Conservation (phyloP, 2,329 filamentous ascomycete genomes). For the Echinosphaeria canescens region DNA sequence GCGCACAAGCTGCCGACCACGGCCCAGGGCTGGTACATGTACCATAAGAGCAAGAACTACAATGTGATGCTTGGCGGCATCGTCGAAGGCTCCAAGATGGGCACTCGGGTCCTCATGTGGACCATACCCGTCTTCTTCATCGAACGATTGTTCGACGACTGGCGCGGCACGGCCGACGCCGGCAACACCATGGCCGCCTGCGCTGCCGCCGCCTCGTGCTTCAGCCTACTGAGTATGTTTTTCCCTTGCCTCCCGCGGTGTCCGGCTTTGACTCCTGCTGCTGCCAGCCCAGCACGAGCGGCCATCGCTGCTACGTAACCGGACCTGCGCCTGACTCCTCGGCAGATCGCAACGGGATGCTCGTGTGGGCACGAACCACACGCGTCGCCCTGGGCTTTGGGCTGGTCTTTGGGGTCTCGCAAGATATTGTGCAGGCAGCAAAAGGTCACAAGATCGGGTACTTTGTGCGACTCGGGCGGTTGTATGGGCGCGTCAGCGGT, state of each 20-base stretch:
- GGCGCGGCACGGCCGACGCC: conserved; percentile 49
- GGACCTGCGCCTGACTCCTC: conserved; percentile 1
- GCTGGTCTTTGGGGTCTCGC: conserved; percentile 56
- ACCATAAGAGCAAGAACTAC: conserved; percentile 97
- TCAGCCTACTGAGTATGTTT: conserved; percentile 78
- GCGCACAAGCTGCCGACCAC: conserved; percentile 77
- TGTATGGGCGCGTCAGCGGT: no score
- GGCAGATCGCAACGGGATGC: conserved; percentile 57
- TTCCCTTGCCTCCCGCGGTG: no score
- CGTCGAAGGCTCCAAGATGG: conserved; percentile 59
- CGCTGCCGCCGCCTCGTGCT: conserved; percentile 63
- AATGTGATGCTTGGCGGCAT: conserved; percentile 58
- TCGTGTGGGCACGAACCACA: conserved; percentile 56
- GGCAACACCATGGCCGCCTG: conserved; percentile 66
- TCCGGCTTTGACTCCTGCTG: no score
- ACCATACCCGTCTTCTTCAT: conserved; percentile 56
- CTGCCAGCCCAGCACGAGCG: conserved; percentile 17
- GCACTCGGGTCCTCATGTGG: conserved; percentile 47
- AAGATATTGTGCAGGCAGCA: conserved; percentile 67
- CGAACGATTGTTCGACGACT: conserved; percentile 69
- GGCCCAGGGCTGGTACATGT: conserved; percentile 86
- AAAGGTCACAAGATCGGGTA: no score
- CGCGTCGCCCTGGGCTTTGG: conserved; percentile 63
- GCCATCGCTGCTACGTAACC: neutral
- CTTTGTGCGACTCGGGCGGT: no score